These are phyloP conservation scores for Fusarium pilosicola DNA, from an alignment of 2,329 filamentous ascomycete genomes.

Conservation along the genomic window DNA sequence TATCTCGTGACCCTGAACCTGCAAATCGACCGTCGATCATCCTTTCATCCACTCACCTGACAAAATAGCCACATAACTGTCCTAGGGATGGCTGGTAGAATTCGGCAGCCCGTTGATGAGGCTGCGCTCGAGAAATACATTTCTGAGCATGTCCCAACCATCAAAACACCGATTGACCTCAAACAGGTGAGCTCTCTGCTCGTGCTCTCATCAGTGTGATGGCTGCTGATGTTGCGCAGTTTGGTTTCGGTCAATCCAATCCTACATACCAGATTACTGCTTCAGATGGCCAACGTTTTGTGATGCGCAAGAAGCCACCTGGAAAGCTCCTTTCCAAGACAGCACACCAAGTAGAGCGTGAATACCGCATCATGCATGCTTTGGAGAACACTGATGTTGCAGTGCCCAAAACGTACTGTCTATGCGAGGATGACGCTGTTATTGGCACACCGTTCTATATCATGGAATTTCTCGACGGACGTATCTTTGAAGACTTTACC, in stretches of 20 bases:
- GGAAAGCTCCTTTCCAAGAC: constrained; percentile 92
- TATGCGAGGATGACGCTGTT: constrained; percentile 84
- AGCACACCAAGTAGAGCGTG: constrained; percentile 95
- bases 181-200: constrained; percentile 75
- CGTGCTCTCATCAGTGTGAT: background rate
- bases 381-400: constrained; percentile 82
- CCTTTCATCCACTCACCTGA: background rate
- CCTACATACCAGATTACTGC: constrained; percentile 93
- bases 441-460: constrained; percentile 96
- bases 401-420: constrained; percentile 82
- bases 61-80: background rate
- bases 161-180: constrained; percentile 83
- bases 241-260: constrained; percentile 97
- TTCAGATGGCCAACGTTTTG: constrained; percentile 75
- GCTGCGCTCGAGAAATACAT: constrained; percentile 83
- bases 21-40: background rate
- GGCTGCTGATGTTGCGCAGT: constrained; percentile 63
- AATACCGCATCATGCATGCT: constrained; percentile 90
- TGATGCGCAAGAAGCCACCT: constrained; percentile 98
- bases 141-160: constrained; percentile 78
- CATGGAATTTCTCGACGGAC: constrained; percentile 94
- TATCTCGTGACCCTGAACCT: background rate
- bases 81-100: constrained; percentile 78
- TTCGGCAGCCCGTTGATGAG: constrained; percentile 91
- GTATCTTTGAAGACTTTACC: constrained; percentile 89